A percentile compares a stretch with the other conserved stretches of the same genome.
Conservation (phyloP, 202 grass and related monocot species). For the Cymbopogon flexuosus region DNA sequence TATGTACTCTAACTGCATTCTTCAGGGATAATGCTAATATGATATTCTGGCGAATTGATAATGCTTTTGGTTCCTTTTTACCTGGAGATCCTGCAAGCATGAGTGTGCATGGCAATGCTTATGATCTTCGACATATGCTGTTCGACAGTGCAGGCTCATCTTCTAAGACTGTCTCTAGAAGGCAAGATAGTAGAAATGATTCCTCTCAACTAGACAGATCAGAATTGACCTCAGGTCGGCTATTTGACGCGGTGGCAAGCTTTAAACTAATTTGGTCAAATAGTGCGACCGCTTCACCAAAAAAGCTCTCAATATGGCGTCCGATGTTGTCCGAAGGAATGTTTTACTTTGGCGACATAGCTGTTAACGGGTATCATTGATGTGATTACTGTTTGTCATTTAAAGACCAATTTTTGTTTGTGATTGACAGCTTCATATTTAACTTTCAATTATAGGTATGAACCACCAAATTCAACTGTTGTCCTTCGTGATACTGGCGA, state of each 20-base stretch:
- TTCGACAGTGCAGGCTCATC: slow-evolving; percentile 45
- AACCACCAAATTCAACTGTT: slow-evolving; percentile 91
- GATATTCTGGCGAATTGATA: slow-evolving; percentile 80
- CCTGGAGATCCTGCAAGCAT: slow-evolving; percentile 50
- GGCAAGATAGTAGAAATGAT: slow-evolving; percentile 37
- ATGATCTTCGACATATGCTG: slow-evolving; percentile 81
- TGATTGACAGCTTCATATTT: slow-evolving; percentile 17
- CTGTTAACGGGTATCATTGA: slow-evolving; percentile 71
- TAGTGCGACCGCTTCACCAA: slow-evolving; percentile 52
- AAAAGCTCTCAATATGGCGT: slow-evolving; percentile 92
- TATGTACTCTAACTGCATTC: slow-evolving; percentile 23
- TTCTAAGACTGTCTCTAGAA: slow-evolving; percentile 40
- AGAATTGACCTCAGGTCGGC: slow-evolving; percentile 53
- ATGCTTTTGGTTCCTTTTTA: slow-evolving; percentile 95
- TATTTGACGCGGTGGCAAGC: slow-evolving; percentile 81
- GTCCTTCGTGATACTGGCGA: slow-evolving; percentile 67
- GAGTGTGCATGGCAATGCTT: slow-evolving; percentile 57
- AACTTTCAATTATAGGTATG: slow-evolving; percentile 55
- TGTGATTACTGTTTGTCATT: slow-evolving; percentile 17
- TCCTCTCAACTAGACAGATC: slow-evolving; percentile 48
- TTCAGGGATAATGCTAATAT: slow-evolving; percentile 53
- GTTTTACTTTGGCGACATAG: slow-evolving; percentile 86
- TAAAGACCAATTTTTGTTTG: slow-evolving; percentile 13
- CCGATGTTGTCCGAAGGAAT: slow-evolving; percentile 70
- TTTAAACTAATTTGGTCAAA: slow-evolving; percentile 94